These are phyloP conservation scores for Colletotrichum filicis DNA, from an alignment of 2,329 filamentous ascomycete genomes.

Conservation along the genomic window DNA sequence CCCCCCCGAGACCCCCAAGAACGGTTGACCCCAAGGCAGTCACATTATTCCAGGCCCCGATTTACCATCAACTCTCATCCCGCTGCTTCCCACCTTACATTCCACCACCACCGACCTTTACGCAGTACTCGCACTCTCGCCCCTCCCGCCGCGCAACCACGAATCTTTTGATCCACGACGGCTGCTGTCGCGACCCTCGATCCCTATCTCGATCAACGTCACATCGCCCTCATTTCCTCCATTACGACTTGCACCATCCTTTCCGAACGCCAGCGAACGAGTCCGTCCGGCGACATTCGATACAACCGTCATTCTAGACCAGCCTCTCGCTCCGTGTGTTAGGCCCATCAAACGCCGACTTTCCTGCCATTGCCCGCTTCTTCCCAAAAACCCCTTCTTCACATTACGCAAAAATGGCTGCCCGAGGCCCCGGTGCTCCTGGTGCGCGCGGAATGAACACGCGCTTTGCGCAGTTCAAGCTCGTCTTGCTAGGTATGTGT, in stretches of 20 bases:
- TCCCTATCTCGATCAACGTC: background rate
- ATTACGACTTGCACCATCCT: background rate
- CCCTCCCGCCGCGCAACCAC: conserved; percentile 29
- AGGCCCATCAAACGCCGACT: conserved; percentile 8
- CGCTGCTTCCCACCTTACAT: conserved; percentile 15
- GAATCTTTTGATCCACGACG: conserved; percentile 14
- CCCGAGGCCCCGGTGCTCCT: conserved; percentile 69
- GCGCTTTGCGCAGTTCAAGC: conserved; percentile 98
- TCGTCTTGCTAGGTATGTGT: conserved; percentile 89
- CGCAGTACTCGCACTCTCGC: background rate
- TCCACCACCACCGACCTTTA: background rate
- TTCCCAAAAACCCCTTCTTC: conserved; percentile 37
- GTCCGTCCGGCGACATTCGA: conserved; percentile 17
- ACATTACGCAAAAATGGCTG: conserved; percentile 75
- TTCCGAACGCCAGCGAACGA: background rate
- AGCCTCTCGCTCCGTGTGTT: background rate
- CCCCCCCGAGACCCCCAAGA: background rate
- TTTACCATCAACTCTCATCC: conserved; percentile 26
- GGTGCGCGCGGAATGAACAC: conserved; percentile 75
- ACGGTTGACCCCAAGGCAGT: conserved; percentile 31
- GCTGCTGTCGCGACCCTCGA: background rate
- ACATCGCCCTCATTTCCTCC: background rate
- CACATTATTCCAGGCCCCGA: conserved; percentile 31
- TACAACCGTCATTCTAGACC: background rate
- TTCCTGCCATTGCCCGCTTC: conserved; percentile 33